Percentiles rank a stretch among this genome's conserved stretches.
These are phyloP conservation scores for Magnolia sinica DNA, from an alignment of 164 flowering plant species.

Conservation along the genomic window DNA sequence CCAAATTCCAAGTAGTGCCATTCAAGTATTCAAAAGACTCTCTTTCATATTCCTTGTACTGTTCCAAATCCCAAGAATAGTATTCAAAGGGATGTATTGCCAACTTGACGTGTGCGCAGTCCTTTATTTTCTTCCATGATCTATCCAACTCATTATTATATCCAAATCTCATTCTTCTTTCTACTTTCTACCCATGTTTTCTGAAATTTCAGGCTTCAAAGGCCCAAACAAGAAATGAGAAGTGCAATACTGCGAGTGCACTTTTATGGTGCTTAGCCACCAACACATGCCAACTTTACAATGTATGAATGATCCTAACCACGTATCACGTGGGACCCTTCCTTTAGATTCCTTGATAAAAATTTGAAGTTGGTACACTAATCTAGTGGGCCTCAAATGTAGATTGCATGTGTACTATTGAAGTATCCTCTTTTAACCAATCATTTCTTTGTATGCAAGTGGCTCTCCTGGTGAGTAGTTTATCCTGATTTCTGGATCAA, in stretches of 20 bases:
- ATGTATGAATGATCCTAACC: background rate
- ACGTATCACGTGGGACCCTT: background rate
- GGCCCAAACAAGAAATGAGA: background rate
- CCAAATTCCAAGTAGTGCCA: no score
- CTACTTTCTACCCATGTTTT: background rate
- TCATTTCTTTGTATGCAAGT: no score
- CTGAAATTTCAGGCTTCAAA: background rate
- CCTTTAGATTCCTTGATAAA: no score
- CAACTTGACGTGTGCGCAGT: background rate
- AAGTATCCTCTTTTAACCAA: no score
- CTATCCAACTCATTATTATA: background rate
- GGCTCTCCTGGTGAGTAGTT: no score
- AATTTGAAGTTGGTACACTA: no score
- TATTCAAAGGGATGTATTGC: background rate
- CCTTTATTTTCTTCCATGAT: background rate
- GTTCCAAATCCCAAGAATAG: background rate
- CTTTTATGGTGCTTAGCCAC: background rate
- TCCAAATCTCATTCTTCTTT: background rate
- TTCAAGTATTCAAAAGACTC: background rate
- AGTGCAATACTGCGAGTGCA: background rate
- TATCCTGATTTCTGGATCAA: no score
- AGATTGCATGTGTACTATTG: no score
- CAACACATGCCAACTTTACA: background rate
- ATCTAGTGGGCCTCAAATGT: no score
- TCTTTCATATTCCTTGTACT: background rate